These are phyloP conservation scores for Canna indica DNA, from an alignment of 176 grass and related monocot species.

Conservation along the genomic window DNA sequence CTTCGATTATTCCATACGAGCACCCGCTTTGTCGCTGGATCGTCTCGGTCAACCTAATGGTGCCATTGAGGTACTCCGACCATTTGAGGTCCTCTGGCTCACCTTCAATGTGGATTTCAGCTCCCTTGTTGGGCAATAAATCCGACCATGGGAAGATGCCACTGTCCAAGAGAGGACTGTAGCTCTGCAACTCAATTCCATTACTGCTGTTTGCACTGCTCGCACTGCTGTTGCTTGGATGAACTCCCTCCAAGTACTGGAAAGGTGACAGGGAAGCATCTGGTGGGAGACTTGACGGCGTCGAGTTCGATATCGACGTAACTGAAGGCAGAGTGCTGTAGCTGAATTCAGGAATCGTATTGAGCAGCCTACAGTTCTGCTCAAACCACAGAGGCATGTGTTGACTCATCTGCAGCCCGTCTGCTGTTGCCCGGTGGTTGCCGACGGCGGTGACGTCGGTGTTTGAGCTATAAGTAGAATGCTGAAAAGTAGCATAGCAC, in stretches of 20 bases:
- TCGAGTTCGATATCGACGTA: neutral
- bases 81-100: conserved; percentile 28
- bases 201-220: conserved; percentile 15
- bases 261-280: conserved; percentile 2
- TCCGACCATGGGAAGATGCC: conserved; percentile 24
- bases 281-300: neutral
- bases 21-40: neutral
- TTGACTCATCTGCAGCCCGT: neutral
- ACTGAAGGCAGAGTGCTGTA: neutral
- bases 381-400: conserved; percentile 12
- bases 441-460: neutral
- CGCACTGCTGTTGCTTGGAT: conserved; percentile 8
- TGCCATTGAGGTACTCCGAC: conserved; percentile 25
- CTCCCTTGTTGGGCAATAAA: conserved; percentile 11
- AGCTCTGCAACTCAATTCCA: conserved; percentile 16
- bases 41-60: neutral
- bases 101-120: conserved; percentile 13
- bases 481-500: neutral
- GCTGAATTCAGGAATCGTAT: conserved; percentile 5
- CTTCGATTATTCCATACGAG: neutral
- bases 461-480: neutral
- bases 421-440: neutral
- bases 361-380: neutral
- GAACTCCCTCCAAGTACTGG: conserved; percentile 1
- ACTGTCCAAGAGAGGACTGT: conserved; percentile 6